A percentile compares a stretch with the other conserved stretches of the same genome.
Conservation (phyloP, 331 rosid species). For the Malus hybrid region DNA sequence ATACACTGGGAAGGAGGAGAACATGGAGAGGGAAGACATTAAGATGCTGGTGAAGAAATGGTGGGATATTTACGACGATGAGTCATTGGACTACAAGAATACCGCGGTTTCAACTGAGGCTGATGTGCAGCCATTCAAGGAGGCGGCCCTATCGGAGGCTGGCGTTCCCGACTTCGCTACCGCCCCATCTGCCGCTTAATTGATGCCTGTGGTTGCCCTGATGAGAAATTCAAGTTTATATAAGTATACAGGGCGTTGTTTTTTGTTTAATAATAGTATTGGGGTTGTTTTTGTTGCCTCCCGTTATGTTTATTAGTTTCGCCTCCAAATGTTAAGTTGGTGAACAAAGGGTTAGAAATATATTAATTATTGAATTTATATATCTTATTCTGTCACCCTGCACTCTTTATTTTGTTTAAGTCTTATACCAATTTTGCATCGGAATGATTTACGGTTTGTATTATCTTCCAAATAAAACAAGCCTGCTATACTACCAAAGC, state of each 20-base stretch:
- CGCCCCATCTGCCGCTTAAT: slow-evolving; percentile 75
- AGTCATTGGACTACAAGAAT: slow-evolving; percentile 46
- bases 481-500: no score
- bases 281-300: background rate
- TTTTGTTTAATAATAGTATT: background rate
- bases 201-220: background rate
- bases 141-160: slow-evolving; percentile 40
- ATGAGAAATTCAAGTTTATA: background rate
- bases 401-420: background rate
- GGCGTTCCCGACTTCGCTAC: slow-evolving; percentile 16
- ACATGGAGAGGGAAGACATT: slow-evolving; percentile 79
- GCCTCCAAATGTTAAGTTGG: background rate
- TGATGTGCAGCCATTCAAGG: slow-evolving; percentile 15
- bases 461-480: no score
- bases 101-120: background rate
- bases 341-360: background rate
- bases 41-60: slow-evolving; percentile 70
- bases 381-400: background rate
- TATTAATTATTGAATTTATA: background rate
- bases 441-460: no score
- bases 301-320: background rate
- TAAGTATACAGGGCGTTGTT: background rate
- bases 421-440: no score
- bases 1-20: slow-evolving; percentile 68
- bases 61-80: slow-evolving; percentile 80